A percentile compares a stretch with the other conserved stretches of the same genome.
These are phyloP conservation scores for Ensete glaucum DNA, from an alignment of 176 grass and related monocot species.

Conservation along the genomic window DNA sequence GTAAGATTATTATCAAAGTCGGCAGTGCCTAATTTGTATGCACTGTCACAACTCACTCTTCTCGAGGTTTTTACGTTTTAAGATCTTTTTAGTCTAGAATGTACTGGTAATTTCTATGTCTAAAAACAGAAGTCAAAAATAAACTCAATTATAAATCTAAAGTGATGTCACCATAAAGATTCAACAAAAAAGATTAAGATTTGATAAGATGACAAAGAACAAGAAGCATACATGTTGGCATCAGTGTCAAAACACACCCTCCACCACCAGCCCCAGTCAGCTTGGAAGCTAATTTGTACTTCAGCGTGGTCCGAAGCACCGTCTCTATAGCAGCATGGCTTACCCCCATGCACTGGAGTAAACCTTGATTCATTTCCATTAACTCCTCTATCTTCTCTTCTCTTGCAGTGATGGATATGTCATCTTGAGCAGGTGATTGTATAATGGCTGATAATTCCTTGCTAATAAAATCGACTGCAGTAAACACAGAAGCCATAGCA, in stretches of 20 bases:
- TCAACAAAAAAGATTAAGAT: neutral
- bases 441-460: slow-evolving; percentile 58
- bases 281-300: slow-evolving; percentile 72
- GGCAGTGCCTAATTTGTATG: no score
- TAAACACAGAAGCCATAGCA: slow-evolving; percentile 59
- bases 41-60: no score
- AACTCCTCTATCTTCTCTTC: slow-evolving; percentile 80
- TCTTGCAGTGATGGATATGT: slow-evolving; percentile 45
- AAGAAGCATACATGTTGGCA: slow-evolving; percentile 73
- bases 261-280: slow-evolving; percentile 91
- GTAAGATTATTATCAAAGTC: no score
- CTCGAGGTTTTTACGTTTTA: no score
- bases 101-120: no score
- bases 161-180: neutral
- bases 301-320: slow-evolving; percentile 52
- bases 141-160: neutral
- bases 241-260: slow-evolving; percentile 82
- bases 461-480: slow-evolving; percentile 68
- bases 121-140: no score
- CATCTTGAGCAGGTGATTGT: slow-evolving; percentile 45
- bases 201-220: slow-evolving; percentile 4
- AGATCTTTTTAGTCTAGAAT: no score
- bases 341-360: slow-evolving; percentile 91
- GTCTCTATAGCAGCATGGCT: slow-evolving; percentile 71
- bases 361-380: slow-evolving; percentile 96